Base-by-base conservation (phyloP, 2,329 filamentous ascomycete species). In the Aureobasidium namibiae region DNA sequence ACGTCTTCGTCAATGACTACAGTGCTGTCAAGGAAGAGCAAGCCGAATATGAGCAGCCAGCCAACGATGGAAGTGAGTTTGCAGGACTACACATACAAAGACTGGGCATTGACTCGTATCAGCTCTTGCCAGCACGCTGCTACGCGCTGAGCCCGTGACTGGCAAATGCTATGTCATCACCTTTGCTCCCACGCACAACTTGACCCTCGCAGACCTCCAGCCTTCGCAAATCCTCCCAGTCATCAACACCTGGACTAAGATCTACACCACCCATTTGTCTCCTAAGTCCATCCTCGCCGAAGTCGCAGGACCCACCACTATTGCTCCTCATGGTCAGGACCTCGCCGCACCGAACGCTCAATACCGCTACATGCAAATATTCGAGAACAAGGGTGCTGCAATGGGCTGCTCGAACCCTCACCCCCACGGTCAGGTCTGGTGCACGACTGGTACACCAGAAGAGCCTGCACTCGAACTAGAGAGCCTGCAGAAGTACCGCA, bases 351-450 rank as follows among this genome's bases (percentile, higher is more conserved):
- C 90, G 4, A 84, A 80, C 54, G 82, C 88, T 56, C 90, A 95
- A 74, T 90, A 95, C 67, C 84, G 88, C 57, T 97, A 95, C 76
- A 96, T 99, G 92, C 94, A 99, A 72, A 97, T 99, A 64, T 99
- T 99, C 63, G 94, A 99, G 76, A 99, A 99, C 79, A 99, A 99
- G 76, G 94, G 94, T 54, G 85, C 89, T 1, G 90, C 92, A 11
- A 99, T 99, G 94, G 94, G 94, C 54, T 99, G 94, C 78, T 97
- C 92, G 1, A 99, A 99, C 72, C 94, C 94, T 0, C 94, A 99
- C 72, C 94, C 94, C 0, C 94, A 99, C 75, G 92, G 94, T 61
- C 94, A 99, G 73, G 81, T 96, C 63, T 99, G 94, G 94, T 94
- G 90, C 2, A 95, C 92, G 0, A 96, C 90, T 23, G 88, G 86